Percentiles rank a stretch among this genome's conserved stretches.
Conservation (phyloP, 2,329 filamentous ascomycete species). For the Mycosphaerelloides madeirae region DNA sequence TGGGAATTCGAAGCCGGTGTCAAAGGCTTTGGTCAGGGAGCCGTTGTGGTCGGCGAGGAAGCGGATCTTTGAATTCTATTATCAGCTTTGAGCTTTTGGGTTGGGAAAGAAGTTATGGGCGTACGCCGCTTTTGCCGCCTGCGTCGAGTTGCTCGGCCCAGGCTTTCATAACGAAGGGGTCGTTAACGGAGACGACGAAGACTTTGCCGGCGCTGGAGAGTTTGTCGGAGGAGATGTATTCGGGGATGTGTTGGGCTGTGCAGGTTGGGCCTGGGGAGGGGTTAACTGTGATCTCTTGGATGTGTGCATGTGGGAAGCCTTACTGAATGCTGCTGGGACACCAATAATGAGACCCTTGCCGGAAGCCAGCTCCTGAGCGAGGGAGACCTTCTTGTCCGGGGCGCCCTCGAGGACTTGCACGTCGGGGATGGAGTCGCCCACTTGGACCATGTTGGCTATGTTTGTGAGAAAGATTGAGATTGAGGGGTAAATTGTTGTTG, state of each 20-base stretch:
- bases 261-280: conserved; percentile 50
- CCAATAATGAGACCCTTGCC: conserved; percentile 79
- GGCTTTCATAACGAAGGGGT: conserved; percentile 92
- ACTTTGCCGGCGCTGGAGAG: conserved; percentile 76
- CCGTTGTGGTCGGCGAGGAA: conserved; percentile 80
- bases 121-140: conserved; percentile 66
- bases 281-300: background rate
- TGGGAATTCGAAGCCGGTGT: conserved; percentile 73
- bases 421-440: conserved; percentile 73
- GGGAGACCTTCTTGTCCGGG: conserved; percentile 86
- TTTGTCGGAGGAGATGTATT: conserved; percentile 75
- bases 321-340: conserved; percentile 57
- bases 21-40: conserved; percentile 75
- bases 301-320: conserved; percentile 4
- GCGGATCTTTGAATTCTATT: conserved; percentile 59
- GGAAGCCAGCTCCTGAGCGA: conserved; percentile 64
- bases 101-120: conserved; percentile 32
- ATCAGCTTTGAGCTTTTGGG: background rate
- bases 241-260: conserved; percentile 71
- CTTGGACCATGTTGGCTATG: conserved; percentile 52
- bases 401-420: conserved; percentile 75
- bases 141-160: conserved; percentile 79
- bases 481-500: too few relatives aligned
- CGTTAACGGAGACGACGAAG: conserved; percentile 89
- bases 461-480: too few relatives aligned